Base-by-base conservation (phyloP, 2,329 filamentous ascomycete species). In the Neofusicoccum ribis region DNA sequence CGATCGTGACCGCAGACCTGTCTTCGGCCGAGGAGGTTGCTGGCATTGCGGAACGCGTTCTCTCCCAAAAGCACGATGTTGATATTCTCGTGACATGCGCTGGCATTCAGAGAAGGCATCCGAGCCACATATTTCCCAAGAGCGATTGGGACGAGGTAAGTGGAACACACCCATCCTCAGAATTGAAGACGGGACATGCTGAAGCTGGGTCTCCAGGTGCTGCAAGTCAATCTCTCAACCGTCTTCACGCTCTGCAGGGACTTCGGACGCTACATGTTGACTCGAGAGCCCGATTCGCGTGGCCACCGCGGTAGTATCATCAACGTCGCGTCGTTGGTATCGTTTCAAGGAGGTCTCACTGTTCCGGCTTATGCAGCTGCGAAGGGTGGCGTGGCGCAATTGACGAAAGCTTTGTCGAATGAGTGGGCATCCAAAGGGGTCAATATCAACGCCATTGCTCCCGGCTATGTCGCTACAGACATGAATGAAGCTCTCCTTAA, bases 381-480 rank as follows among this genome's bases (percentile, higher is more conserved):
- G 67, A 97, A 97, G 79, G 93, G 92, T 50, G 93, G 91, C 6
- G 88, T 97, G 0, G 89, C 87, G 5, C 92, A 96, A 79, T 78
- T 96, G 66, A 95, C 92, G 58, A 96, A 95, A 80, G 89, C 89
- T 23, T 82, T 96, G 65, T 88, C 89, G 49, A 97, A 96, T 74
- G 91, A 96, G 80, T 97, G 93, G 93, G 87, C 89, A 0, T 77
- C 82, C 15, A 85, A 88, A 72, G 92, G 92, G 1, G 84, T 97
- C 67, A 91, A 86, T 1, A 92, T 97, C 46, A 97, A 97, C 76
- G 91, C 90, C 8, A 91, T 97, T 73, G 92, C 92, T 2, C 93
- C 93, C 0, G 93, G 93, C 0, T 97, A 97, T 77, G 91, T 96
- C 70, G 91, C 86, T 54, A 97, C 93, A 15, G 93, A 96, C 66